phyloP scores from a whole-genome alignment of 2,329 filamentous ascomycete genomes.

The Pestalotiopsis fici region DNA sequence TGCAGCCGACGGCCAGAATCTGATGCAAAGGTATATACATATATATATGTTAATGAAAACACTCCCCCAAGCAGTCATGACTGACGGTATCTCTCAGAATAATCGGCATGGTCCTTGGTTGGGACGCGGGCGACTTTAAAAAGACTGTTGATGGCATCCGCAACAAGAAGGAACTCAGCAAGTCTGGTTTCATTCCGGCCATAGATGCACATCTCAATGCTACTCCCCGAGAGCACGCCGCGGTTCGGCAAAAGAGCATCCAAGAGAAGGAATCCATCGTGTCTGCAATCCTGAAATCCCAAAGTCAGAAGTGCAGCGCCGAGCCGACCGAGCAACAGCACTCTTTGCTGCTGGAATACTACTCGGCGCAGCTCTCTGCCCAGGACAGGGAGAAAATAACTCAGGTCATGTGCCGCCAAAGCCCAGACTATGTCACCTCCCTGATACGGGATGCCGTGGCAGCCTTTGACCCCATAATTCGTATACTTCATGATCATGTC shows the following conservation, averaged over 20 bases:
- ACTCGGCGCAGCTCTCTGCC: slow-evolving; percentile 69
- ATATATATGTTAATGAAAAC: too few species aligned
- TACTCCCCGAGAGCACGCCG: slow-evolving; percentile 57
- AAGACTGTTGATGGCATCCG: slow-evolving; percentile 67
- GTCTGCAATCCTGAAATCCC: slow-evolving; percentile 60
- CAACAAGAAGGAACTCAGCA: slow-evolving; percentile 57
- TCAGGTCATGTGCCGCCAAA: slow-evolving; percentile 64
- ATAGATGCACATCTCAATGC: slow-evolving; percentile 60
- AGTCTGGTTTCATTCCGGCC: slow-evolving; percentile 61
- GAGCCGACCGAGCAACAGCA: slow-evolving; percentile 63
- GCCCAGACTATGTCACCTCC: slow-evolving; percentile 73
- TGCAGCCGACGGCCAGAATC: slow-evolving; percentile 77
- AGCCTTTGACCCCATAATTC: slow-evolving; percentile 75
- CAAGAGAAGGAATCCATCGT: slow-evolving; percentile 60
- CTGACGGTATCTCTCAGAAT: slow-evolving; percentile 51
- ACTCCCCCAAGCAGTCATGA: too few species aligned
- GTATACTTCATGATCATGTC: slow-evolving; percentile 68
- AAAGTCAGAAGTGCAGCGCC: slow-evolving; percentile 44
- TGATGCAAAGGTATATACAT: slow-evolving; percentile 59
- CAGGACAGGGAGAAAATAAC: slow-evolving; percentile 74
- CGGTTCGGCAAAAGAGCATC: slow-evolving; percentile 57
- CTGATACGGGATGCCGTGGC: slow-evolving; percentile 64
- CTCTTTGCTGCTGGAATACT: slow-evolving; percentile 66
- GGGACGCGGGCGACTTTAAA: slow-evolving; percentile 72
- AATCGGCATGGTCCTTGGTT: slow-evolving; percentile 70